Evolutionary conservation across 805 yeast species (phyloP).

Genomic region (Candida yuanshanica): DNA sequence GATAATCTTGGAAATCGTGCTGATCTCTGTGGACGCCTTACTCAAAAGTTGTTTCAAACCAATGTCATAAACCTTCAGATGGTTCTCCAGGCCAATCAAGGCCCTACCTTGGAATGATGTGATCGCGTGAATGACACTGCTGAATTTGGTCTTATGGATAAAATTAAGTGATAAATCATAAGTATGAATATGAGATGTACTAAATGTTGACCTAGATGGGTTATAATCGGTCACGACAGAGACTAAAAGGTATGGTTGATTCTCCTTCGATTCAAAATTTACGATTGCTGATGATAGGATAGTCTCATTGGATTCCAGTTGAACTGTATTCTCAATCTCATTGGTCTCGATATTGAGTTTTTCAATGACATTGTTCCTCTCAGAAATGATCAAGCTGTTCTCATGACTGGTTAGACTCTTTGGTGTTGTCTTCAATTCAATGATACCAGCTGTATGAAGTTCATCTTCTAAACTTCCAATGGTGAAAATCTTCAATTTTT

Average conservation of each 20-base stretch:
- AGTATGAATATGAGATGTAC: constrained; percentile 19
- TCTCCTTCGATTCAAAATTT: constrained; percentile 21
- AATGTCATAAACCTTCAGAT: constrained; percentile 57
- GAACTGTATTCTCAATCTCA: constrained; percentile 9
- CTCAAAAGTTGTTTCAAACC: constrained; percentile 78
- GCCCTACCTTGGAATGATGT: constrained; percentile 52
- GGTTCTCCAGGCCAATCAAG: constrained; percentile 50
- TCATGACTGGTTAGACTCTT: constrained; percentile 30
- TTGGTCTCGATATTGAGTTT: constrained; percentile 8
- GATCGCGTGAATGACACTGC: constrained; percentile 43
- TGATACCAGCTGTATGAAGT: constrained; percentile 28
- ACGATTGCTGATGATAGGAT: constrained; percentile 12
- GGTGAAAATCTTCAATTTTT: constrained; percentile 49
- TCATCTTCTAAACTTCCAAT: constrained; percentile 35
- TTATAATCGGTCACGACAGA: constrained; percentile 29
- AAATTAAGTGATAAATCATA: constrained; percentile 37
- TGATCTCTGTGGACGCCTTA: constrained; percentile 47
- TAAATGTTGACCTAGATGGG: constrained; percentile 14
- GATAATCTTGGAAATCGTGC: constrained; percentile 43
- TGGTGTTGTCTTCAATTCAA: constrained; percentile 48
- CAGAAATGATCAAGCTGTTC: constrained; percentile 16
- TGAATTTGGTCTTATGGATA: constrained; percentile 57
- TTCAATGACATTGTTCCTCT: constrained; percentile 10
- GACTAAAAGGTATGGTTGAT: constrained; percentile 35
- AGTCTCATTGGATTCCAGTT: constrained; percentile 8